phyloP scores from a whole-genome alignment of 495 filamentous ascomycete species.

The Acidiella bohemica region DNA sequence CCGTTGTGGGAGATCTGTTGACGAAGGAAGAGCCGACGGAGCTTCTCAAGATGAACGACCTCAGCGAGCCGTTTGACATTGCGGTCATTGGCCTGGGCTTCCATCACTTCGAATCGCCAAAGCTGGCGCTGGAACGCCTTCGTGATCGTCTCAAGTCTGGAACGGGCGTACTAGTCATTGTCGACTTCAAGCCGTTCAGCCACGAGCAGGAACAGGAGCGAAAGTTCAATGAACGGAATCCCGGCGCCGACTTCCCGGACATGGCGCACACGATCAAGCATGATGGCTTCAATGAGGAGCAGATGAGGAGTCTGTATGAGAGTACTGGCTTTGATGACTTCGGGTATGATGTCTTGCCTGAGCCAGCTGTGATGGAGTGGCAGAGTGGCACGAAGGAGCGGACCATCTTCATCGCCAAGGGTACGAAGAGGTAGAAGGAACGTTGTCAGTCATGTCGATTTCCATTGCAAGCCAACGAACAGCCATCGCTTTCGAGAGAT shows the following conservation, averaged over 20 bases:
- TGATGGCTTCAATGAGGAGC: constrained; percentile 8
- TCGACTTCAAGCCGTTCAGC: constrained; percentile 42
- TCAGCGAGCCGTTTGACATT: constrained; percentile 49
- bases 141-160: constrained; percentile 45
- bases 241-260: neutral
- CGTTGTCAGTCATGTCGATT: too few relatives aligned
- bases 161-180: constrained; percentile 45
- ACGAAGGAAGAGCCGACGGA: constrained; percentile 7
- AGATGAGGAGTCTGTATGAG: constrained; percentile 13
- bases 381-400: constrained; percentile 6
- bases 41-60: constrained; percentile 2
- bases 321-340: constrained; percentile 15
- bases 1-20: constrained; percentile 14
- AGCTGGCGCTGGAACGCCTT: constrained; percentile 41
- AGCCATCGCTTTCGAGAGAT: too few relatives aligned
- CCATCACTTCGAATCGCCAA: constrained; percentile 58
- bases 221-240: neutral
- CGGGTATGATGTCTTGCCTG: constrained; percentile 7
- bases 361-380: constrained; percentile 10
- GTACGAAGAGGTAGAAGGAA: too few relatives aligned
- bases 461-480: too few relatives aligned
- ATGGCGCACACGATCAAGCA: constrained; percentile 19
- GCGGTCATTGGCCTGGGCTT: constrained; percentile 52
- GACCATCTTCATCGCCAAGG: constrained; percentile 16
- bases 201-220: neutral